Conservation (phyloP, 352 stramenopile genomes). For the Phytopythium litorale region DNA sequence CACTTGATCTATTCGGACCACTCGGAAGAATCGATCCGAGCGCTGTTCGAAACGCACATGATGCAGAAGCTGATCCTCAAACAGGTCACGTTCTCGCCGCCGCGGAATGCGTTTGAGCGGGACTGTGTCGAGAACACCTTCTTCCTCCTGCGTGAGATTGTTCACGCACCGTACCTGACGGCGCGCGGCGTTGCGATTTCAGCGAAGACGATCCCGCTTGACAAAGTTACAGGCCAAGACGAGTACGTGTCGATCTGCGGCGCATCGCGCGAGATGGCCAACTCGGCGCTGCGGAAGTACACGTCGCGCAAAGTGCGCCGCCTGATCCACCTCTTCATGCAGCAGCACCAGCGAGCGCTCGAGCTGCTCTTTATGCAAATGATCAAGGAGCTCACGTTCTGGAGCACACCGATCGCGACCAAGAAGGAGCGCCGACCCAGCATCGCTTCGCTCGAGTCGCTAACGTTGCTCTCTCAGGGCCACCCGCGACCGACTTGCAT, state of each 20-base stretch:
- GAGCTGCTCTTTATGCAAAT: conserved; percentile 76
- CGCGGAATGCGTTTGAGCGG: conserved; percentile 66
- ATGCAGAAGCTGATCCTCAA: conserved; percentile 76
- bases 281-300: conserved; percentile 82
- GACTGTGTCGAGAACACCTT: conserved; percentile 83
- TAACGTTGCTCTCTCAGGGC: conserved; percentile 61
- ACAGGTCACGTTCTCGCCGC: conserved; percentile 67
- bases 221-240: conserved; percentile 82
- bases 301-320: conserved; percentile 83
- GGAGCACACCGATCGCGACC: conserved; percentile 46
- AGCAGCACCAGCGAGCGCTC: conserved; percentile 62
- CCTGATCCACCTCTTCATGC: conserved; percentile 81
- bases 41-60: conserved; percentile 66
- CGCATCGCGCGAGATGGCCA: conserved; percentile 75
- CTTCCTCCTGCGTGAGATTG: conserved; percentile 71
- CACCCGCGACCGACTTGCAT: conserved; percentile 73
- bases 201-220: conserved; percentile 80
- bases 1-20: conserved; percentile 85
- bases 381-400: conserved; percentile 84
- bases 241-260: conserved; percentile 87
- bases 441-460: conserved; percentile 53
- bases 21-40: conserved; percentile 66
- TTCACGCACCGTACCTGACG: conserved; percentile 83
- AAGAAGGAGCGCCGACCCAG: conserved; percentile 38
- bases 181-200: conserved; percentile 78